Evolutionary conservation across 2,329 filamentous ascomycete genomes (phyloP).

Genomic region (Hirsutella minnesotensis): DNA sequence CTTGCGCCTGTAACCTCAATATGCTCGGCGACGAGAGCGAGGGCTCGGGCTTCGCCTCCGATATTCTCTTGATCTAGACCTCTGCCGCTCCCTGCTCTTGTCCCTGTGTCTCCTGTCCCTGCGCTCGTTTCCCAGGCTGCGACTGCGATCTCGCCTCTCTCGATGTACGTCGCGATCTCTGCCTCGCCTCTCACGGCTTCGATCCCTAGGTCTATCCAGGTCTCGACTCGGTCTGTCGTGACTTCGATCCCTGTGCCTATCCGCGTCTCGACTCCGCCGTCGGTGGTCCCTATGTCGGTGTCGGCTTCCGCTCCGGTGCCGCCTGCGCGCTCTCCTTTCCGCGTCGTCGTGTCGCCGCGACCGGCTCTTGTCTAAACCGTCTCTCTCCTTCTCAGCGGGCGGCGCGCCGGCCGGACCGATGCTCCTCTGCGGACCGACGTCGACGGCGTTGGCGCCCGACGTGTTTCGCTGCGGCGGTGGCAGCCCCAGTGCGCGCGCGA

Average conservation of each 20-base stretch:
- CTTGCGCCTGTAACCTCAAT: not conserved
- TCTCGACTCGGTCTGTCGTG: constrained; percentile 8
- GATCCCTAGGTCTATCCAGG: constrained; percentile 9
- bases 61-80: constrained; percentile 11
- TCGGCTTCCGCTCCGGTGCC: constrained; percentile 19
- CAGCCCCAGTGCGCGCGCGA: constrained; percentile 71
- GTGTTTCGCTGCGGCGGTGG: constrained; percentile 52
- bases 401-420: constrained; percentile 16
- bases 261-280: constrained; percentile 14
- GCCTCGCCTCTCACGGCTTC: constrained; percentile 6
- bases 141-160: constrained; percentile 7
- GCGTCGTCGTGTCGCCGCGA: constrained; percentile 19
- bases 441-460: constrained; percentile 57
- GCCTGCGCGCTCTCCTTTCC: constrained; percentile 18
- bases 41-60: constrained; percentile 5
- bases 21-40: not conserved
- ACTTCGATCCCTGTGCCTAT: constrained; percentile 6
- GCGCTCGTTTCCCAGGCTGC: constrained; percentile 6
- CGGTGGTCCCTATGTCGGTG: constrained; percentile 17
- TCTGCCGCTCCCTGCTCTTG: constrained; percentile 9
- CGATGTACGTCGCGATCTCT: constrained; percentile 5
- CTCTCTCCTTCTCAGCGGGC: constrained; percentile 12
- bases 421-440: constrained; percentile 34
- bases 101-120: constrained; percentile 5
- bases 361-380: constrained; percentile 15